Percentiles rank a stretch among this genome's conserved stretches.
These are phyloP conservation scores for Podospora anserina DNA, from an alignment of 495 filamentous ascomycete species.

Conservation along the genomic window DNA sequence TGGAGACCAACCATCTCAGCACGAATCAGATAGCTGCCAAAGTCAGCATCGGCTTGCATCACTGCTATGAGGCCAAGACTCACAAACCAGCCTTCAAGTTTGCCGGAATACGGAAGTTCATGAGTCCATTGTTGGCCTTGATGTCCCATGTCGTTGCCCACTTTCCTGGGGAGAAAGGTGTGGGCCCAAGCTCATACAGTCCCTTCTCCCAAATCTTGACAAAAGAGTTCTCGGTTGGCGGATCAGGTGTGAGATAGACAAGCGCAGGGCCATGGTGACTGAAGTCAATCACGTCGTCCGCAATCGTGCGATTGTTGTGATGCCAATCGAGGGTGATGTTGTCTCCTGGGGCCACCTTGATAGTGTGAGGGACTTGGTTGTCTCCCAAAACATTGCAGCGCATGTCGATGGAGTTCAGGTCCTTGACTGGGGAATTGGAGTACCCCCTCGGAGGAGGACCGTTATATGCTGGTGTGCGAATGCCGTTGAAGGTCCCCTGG, in stretches of 20 bases:
- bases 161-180: slow-evolving; percentile 27
- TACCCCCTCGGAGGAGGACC: slow-evolving; percentile 40
- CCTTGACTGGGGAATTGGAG: slow-evolving; percentile 45
- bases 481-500: slow-evolving; percentile 39
- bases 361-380: slow-evolving; percentile 37
- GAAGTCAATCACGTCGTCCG: slow-evolving; percentile 44
- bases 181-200: slow-evolving; percentile 30
- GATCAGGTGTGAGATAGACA: slow-evolving; percentile 47
- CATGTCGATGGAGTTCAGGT: slow-evolving; percentile 43
- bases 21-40: slow-evolving; percentile 41
- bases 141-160: slow-evolving; percentile 43
- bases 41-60: neutral
- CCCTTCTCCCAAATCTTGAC: slow-evolving; percentile 49
- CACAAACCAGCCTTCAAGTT: slow-evolving; percentile 43
- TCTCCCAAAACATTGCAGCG: slow-evolving; percentile 47
- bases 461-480: slow-evolving; percentile 42
- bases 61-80: slow-evolving; percentile 2
- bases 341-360: slow-evolving; percentile 44
- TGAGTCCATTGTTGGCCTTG: slow-evolving; percentile 39
- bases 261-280: slow-evolving; percentile 45
- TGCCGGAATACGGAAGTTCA: slow-evolving; percentile 43
- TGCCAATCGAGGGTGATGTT: slow-evolving; percentile 45
- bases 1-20: slow-evolving; percentile 50
- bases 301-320: slow-evolving; percentile 34
- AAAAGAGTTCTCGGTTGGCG: slow-evolving; percentile 42